Percentiles rank a stretch among this genome's conserved stretches.
Evolutionary conservation across 2,329 filamentous ascomycete species (phyloP).

Genomic region (Alternaria arbusti): DNA sequence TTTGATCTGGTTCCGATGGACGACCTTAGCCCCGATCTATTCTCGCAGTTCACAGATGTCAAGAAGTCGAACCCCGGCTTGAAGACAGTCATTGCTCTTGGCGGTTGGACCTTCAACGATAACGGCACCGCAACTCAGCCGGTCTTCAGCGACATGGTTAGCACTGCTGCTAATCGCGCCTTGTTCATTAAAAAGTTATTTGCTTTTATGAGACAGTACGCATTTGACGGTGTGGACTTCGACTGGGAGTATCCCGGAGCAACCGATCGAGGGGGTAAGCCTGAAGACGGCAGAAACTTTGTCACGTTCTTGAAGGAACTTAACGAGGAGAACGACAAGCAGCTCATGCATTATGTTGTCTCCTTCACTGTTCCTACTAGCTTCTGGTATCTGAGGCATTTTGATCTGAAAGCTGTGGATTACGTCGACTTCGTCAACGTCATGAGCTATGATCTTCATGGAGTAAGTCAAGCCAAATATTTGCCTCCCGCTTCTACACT

Average conservation of each 20-base stretch:
- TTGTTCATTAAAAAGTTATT: conserved; percentile 47
- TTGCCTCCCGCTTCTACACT: too few relatives aligned
- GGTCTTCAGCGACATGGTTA: conserved; percentile 38
- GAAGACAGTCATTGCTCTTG: conserved; percentile 46
- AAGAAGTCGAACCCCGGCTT: conserved; percentile 39
- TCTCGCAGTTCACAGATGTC: conserved; percentile 15
- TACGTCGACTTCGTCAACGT: conserved; percentile 44
- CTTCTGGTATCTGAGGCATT: conserved; percentile 1
- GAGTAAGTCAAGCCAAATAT: too few relatives aligned
- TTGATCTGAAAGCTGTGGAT: neutral
- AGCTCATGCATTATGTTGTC: neutral
- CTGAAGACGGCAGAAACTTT: conserved; percentile 3
- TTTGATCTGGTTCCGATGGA: conserved; percentile 3
- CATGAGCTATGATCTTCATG: conserved; percentile 56
- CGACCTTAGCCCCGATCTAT: neutral
- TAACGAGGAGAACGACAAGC: neutral
- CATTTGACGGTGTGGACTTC: conserved; percentile 54
- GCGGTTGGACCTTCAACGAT: conserved; percentile 52
- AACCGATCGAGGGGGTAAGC: conserved; percentile 4
- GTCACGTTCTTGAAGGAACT: neutral
- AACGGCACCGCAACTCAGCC: conserved; percentile 37
- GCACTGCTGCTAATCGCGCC: conserved; percentile 14
- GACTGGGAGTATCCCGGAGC: conserved; percentile 50
- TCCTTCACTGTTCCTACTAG: conserved; percentile 20
- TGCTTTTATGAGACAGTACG: conserved; percentile 49